These are phyloP conservation scores for Alliaria petiolata DNA, from an alignment of 345 rosid genomes.

Conservation along the genomic window DNA sequence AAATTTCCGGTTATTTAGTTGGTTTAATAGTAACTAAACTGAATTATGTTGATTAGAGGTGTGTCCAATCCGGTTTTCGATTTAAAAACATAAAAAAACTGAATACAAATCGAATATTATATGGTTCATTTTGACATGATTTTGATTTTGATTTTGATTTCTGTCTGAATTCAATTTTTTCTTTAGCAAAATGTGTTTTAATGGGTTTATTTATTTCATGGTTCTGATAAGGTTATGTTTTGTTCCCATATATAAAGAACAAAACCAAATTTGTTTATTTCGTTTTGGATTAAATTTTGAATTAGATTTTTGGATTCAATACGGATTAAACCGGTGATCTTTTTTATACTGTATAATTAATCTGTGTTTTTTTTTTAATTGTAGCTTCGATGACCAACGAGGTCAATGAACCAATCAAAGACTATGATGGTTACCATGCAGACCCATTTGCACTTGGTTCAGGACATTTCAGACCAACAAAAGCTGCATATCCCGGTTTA, in stretches of 20 bases:
- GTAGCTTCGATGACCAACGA: constrained; percentile 51
- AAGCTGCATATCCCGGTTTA: constrained; percentile 65
- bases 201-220: too few species aligned
- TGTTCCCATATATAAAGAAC: too few species aligned
- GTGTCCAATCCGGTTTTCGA: background rate
- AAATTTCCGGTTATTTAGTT: background rate
- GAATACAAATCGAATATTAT: background rate
- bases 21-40: background rate
- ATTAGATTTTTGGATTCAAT: background rate
- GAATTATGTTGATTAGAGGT: background rate
- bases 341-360: too few species aligned
- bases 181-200: background rate
- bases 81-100: background rate
- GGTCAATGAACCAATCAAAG: constrained; percentile 31
- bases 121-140: background rate
- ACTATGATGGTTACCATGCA: constrained; percentile 33
- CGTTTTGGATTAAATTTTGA: background rate
- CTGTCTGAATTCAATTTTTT: background rate
- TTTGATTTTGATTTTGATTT: too few species aligned
- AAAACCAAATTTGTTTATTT: background rate
- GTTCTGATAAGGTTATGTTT: too few species aligned
- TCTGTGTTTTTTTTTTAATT: too few species aligned
- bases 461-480: constrained; percentile 53
- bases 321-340: background rate
- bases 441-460: constrained; percentile 55